Evolutionary conservation across 2,329 filamentous ascomycete species (phyloP).

Genomic region (Hymenoscyphus scutula): DNA sequence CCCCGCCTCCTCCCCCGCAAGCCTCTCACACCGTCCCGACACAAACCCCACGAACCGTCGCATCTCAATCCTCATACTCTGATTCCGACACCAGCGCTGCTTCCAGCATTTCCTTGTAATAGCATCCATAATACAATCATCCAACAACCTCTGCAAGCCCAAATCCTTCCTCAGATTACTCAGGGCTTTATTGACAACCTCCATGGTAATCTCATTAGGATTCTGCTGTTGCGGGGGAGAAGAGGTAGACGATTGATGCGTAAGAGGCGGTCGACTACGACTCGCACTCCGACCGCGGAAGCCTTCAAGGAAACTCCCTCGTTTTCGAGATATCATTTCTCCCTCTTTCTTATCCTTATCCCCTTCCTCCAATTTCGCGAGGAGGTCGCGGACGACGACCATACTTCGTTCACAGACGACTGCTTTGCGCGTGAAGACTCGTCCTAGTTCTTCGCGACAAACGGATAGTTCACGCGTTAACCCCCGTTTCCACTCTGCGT

Average conservation of each 20-base stretch:
- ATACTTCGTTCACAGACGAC: not conserved
- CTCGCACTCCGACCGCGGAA: not conserved
- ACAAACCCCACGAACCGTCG: conserved; percentile 20
- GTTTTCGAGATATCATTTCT: not conserved
- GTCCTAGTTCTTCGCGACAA: conserved; percentile 9
- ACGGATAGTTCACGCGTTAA: conserved; percentile 6
- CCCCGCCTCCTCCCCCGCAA: not conserved
- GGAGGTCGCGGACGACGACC: not conserved
- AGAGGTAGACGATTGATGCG: not conserved
- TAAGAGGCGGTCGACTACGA: conserved; percentile 1
- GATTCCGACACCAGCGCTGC: conserved; percentile 13
- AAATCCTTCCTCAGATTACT: conserved; percentile 1
- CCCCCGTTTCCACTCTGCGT: conserved; percentile 7
- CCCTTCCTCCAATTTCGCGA: conserved; percentile 1
- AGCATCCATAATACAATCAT: conserved; percentile 13
- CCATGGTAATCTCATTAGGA: not conserved
- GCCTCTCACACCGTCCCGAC: conserved; percentile 10
- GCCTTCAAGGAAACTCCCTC: not conserved
- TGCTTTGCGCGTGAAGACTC: conserved; percentile 7
- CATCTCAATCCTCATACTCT: conserved; percentile 18
- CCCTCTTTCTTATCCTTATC: not conserved
- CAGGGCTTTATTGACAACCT: conserved; percentile 9
- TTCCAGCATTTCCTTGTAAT: conserved; percentile 15
- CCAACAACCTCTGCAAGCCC: conserved; percentile 14
- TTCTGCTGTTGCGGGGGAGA: too few relatives aligned